Conservation (phyloP, 2,329 filamentous ascomycete genomes). For the Xylaria sp. region DNA sequence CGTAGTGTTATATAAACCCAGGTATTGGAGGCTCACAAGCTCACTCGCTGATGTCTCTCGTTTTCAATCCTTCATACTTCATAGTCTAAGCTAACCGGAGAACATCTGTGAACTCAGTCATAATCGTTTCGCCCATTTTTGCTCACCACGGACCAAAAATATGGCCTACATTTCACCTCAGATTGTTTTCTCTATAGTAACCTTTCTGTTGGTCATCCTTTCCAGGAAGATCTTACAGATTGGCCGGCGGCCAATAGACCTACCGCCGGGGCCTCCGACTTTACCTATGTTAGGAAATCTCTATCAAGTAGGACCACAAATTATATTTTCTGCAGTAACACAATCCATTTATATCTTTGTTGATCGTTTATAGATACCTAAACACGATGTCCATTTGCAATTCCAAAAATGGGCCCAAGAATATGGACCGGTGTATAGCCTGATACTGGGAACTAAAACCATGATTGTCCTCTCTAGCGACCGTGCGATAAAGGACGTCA, state of each 20-base stretch:
- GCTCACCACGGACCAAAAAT: not conserved
- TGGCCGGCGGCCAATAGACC: not conserved
- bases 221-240: not conserved
- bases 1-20: not conserved
- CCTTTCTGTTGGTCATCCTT: not conserved
- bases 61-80: not conserved
- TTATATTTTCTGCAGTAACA: not conserved
- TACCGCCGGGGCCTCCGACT: not conserved
- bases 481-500: conserved; percentile 58
- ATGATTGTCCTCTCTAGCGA: conserved; percentile 59
- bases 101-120: not conserved
- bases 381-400: conserved; percentile 54
- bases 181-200: not conserved
- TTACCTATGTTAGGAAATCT: not conserved
- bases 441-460: conserved; percentile 59
- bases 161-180: not conserved
- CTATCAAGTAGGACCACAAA: not conserved
- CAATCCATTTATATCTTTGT: not conserved
- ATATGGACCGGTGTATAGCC: conserved; percentile 59
- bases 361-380: conserved; percentile 52
- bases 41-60: not conserved
- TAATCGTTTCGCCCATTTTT: not conserved
- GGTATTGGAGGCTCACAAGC: not conserved
- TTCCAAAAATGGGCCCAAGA: conserved; percentile 62
- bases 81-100: not conserved